Percentiles rank a stretch among this genome's conserved stretches.
phyloP scores from a whole-genome alignment of 306 rosid genomes.

The Medicago arabica region DNA sequence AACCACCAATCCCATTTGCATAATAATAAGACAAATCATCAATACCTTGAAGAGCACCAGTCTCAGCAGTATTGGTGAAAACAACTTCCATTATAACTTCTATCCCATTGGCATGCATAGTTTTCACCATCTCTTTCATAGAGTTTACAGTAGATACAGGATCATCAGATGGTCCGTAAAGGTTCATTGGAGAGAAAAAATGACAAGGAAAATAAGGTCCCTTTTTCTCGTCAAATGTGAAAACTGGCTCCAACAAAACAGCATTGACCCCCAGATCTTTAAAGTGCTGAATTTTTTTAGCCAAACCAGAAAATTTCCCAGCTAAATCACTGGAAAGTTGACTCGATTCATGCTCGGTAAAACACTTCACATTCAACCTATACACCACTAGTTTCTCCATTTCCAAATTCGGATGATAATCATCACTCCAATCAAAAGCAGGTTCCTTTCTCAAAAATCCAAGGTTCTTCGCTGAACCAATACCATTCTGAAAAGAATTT shows the following conservation, averaged over 20 bases:
- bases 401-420: conserved; percentile 54
- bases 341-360: conserved; percentile 72
- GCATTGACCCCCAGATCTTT: conserved; percentile 81
- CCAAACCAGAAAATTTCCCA: conserved; percentile 88
- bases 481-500: conserved; percentile 49
- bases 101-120: conserved; percentile 80
- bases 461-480: conserved; percentile 54
- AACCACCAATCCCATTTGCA: conserved; percentile 45
- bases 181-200: conserved; percentile 73
- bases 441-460: conserved; percentile 69
- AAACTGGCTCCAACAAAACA: conserved; percentile 79
- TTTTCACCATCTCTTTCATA: conserved; percentile 83
- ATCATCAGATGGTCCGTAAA: conserved; percentile 69
- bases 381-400: conserved; percentile 71
- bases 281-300: conserved; percentile 73
- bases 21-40: conserved; percentile 71
- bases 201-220: conserved; percentile 89
- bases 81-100: conserved; percentile 92
- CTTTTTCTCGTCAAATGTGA: conserved; percentile 67
- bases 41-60: conserved; percentile 78
- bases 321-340: conserved; percentile 62
- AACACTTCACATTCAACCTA: conserved; percentile 71
- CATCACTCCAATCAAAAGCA: conserved; percentile 76
- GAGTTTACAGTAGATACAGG: conserved; percentile 65
- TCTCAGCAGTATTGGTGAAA: conserved; percentile 73